phyloP scores from a whole-genome alignment of 139 green algal species.

The Desmodesmus armatus region DNA sequence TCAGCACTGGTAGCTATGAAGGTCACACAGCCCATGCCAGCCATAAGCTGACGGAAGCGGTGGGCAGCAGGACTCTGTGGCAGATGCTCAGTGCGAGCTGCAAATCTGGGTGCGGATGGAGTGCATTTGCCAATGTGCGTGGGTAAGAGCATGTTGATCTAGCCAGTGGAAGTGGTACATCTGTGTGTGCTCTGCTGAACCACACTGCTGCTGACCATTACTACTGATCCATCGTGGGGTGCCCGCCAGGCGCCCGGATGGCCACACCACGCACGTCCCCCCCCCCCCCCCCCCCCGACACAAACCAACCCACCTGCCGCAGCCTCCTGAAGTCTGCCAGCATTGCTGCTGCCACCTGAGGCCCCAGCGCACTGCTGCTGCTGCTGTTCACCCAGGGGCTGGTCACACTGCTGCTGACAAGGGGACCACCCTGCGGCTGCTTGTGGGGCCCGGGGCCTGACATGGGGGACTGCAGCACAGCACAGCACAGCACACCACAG shows the following conservation, averaged over 20 bases:
- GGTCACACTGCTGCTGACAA: constrained; percentile 4
- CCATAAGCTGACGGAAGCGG: not conserved
- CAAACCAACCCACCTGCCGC: not conserved
- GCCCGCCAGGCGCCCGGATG: not conserved
- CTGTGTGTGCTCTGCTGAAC: not conserved
- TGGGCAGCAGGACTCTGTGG: not conserved
- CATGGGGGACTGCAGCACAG: not conserved
- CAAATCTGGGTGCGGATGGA: not conserved
- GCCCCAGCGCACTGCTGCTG: too few species aligned
- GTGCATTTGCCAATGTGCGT: too few species aligned
- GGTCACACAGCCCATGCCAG: not conserved
- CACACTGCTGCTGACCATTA: not conserved
- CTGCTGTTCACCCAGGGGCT: constrained; percentile 28
- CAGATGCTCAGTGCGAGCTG: not conserved
- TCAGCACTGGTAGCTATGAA: not conserved
- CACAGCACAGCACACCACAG: not conserved
- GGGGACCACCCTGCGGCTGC: not conserved
- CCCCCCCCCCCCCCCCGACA: not conserved
- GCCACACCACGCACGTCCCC: not conserved
- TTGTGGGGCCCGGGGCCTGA: not conserved
- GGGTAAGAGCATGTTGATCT: too few species aligned
- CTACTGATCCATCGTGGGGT: not conserved
- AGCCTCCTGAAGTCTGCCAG: constrained; percentile 1
- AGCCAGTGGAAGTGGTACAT: not conserved
- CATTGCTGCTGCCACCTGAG: not conserved